Conservation (phyloP, 169 alveolate genomes). For the Plasmodium coatneyi region DNA sequence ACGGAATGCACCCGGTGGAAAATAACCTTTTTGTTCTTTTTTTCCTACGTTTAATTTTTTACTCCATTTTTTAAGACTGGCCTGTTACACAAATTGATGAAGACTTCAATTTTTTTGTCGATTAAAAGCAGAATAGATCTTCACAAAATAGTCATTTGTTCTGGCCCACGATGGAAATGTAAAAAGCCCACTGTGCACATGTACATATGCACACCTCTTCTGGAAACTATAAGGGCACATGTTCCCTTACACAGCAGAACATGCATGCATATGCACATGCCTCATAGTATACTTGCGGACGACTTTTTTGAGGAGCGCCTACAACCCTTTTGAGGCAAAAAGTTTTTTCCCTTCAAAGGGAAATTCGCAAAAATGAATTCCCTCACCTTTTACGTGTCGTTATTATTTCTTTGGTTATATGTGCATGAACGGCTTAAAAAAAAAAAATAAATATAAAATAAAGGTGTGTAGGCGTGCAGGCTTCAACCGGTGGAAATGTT, state of each 20-base stretch:
- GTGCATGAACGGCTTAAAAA: not conserved
- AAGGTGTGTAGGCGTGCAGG: not conserved
- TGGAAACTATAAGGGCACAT: not conserved
- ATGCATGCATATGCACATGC: not conserved
- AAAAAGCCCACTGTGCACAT: not conserved
- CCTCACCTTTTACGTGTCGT: not conserved
- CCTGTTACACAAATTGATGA: not conserved
- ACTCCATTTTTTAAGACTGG: not conserved
- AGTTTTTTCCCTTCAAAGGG: not conserved
- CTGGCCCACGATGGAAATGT: not conserved
- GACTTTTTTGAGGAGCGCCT: not conserved
- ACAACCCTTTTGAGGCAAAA: not conserved
- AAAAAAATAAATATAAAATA: not conserved
- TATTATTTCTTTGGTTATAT: not conserved
- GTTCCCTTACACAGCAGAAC: not conserved
- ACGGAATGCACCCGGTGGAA: not conserved
- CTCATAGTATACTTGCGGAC: not conserved
- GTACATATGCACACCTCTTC: not conserved
- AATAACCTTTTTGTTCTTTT: not conserved
- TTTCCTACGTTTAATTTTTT: not conserved
- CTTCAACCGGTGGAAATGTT: not conserved
- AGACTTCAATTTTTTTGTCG: slow-evolving; percentile 1
- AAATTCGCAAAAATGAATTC: not conserved
- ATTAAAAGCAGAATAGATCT: not conserved
- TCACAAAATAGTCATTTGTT: not conserved